Evolutionary conservation across 768 basidiomycete species (phyloP), one percentile per base, ranked within the genome.

Genomic region (Harrya chromipes): DNA sequence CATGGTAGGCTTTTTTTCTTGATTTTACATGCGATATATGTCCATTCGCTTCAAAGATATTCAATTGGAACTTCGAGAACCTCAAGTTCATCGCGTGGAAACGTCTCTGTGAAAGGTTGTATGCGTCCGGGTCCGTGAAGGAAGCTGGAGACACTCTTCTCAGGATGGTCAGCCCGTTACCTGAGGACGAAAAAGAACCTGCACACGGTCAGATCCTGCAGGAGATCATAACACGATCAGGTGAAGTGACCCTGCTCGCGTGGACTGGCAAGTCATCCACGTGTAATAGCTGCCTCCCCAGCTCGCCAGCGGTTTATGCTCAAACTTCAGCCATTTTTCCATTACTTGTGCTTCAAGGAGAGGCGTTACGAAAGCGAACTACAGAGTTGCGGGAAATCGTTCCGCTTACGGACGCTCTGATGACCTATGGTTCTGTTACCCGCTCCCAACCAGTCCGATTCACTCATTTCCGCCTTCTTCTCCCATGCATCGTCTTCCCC

Each of bases 231-330:
- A 42, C 40, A 1, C 34, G 24, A 27, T 42, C 47, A 0, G 34
- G 47, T n/a, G 11, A 36, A 36, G 47, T 42, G 8, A 36, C 40
- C 13, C 26, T 48, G 24, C 40, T 48, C 4, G n/a, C 24, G 4
- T 48, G 47, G 40, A 42, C 33, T 3, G 47, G 47, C 9, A 42
- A 42, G 17, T 36, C 47, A 5, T 48, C 47, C 14, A 7, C 14
- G 13, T 36, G 40, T 17, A 41, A 48, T 14, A 42, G 40, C 19
- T 48, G 47, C n/a, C 47, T 48, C 29, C 47, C 47, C n/a, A 42
- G 40, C 10, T 42, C 47, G 12, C 47, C 47, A 1, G 7, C 13
- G 4, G 33, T 16, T 14, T 33, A 33, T 16, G 33, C 14, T 33
- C 14, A 33, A 16, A 33, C 33, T 14, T 9, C 5, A 7, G 6